Evolutionary conservation across 2,329 filamentous ascomycete genomes (phyloP).

Genomic region (Diaporthe helianthi): DNA sequence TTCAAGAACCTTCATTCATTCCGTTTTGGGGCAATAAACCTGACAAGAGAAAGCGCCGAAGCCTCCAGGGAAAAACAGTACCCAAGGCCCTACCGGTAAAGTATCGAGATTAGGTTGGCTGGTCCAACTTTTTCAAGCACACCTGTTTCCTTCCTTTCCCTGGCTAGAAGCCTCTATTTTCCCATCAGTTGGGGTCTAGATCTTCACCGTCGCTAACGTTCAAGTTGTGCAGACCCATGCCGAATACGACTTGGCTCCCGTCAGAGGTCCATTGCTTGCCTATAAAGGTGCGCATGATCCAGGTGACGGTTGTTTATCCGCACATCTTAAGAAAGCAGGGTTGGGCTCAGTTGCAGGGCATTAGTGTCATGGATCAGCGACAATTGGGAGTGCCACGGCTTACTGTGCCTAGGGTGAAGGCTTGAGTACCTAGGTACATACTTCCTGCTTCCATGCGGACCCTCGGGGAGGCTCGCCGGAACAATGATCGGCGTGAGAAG

Average conservation of each 20-base stretch:
- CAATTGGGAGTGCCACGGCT: background rate
- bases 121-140: background rate
- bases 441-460: no score
- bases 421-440: no score
- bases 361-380: background rate
- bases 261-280: background rate
- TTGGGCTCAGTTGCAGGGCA: background rate
- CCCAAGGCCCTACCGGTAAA: background rate
- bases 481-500: background rate
- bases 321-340: background rate
- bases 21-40: background rate
- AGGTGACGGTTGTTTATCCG: background rate
- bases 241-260: slow-evolving; percentile 12
- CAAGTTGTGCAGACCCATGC: background rate
- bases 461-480: background rate
- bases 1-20: background rate
- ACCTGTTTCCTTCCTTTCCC: background rate
- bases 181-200: background rate
- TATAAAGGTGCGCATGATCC: no score
- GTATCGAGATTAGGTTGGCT: background rate
- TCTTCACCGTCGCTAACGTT: background rate
- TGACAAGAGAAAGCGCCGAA: background rate
- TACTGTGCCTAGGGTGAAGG: background rate
- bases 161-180: no score
- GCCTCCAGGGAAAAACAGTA: slow-evolving; percentile 7